Conservation (phyloP, 805 yeast genomes). For the Teunomyces aglyptinius region DNA sequence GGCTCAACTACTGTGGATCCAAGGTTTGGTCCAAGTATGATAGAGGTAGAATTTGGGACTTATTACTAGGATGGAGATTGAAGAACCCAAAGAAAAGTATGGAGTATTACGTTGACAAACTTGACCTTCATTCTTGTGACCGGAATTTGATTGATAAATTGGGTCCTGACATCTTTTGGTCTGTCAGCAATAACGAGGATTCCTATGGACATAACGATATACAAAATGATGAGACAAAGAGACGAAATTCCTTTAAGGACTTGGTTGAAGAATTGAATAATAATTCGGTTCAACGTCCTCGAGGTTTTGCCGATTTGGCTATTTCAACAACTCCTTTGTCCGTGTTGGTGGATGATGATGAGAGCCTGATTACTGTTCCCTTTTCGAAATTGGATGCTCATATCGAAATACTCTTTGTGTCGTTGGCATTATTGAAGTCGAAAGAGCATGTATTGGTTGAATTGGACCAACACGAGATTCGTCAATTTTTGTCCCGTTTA, state of each 20-base stretch:
- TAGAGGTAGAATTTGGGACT: conserved; percentile 89
- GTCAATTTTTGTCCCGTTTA: conserved; percentile 66
- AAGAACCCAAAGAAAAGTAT: conserved; percentile 27
- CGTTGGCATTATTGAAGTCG: conserved; percentile 76
- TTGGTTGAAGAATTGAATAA: conserved; percentile 29
- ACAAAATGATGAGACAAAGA: conserved; percentile 1
- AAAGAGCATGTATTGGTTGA: conserved; percentile 77
- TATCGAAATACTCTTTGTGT: conserved; percentile 69
- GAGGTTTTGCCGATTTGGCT: background rate
- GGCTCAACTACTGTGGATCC: conserved; percentile 89
- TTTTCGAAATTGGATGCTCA: conserved; percentile 71
- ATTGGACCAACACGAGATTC: conserved; percentile 85
- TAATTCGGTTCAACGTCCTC: conserved; percentile 6
- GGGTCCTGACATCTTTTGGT: conserved; percentile 68
- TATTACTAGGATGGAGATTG: conserved; percentile 71
- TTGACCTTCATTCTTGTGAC: conserved; percentile 24
- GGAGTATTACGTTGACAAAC: conserved; percentile 31
- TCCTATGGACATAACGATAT: background rate
- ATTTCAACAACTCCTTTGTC: background rate
- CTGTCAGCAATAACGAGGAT: conserved; percentile 27
- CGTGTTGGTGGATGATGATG: conserved; percentile 4
- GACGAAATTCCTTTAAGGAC: conserved; percentile 29
- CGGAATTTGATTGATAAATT: conserved; percentile 29
- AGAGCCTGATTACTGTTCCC: conserved; percentile 30
- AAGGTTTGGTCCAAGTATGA: conserved; percentile 79